phyloP scores from a whole-genome alignment of 768 basidiomycete genomes.

The Boletus insuetus region DNA sequence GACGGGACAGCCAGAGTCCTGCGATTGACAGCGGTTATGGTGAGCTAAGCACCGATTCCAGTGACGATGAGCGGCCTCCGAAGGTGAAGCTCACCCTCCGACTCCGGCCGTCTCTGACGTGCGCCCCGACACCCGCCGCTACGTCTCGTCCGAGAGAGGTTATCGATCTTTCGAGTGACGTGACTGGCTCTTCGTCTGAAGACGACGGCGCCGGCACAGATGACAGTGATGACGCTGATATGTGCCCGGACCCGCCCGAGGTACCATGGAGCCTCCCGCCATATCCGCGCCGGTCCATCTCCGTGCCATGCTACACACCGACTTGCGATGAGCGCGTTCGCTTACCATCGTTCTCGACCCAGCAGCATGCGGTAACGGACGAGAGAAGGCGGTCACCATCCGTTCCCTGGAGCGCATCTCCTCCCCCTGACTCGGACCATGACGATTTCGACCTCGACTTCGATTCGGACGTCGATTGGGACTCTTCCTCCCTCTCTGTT shows the following conservation, averaged over 20 bases:
- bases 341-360: slow-evolving; percentile 25
- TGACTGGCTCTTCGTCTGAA: slow-evolving; percentile 36
- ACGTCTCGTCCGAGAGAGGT: slow-evolving; percentile 23
- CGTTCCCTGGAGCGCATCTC: slow-evolving; percentile 57
- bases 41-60: slow-evolving; percentile 21
- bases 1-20: slow-evolving; percentile 22
- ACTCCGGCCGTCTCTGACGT: slow-evolving; percentile 42
- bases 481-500: slow-evolving; percentile 42
- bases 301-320: slow-evolving; percentile 55
- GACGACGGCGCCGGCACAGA: slow-evolving; percentile 30
- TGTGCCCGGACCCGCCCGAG: slow-evolving; percentile 27
- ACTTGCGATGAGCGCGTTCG: slow-evolving; percentile 37
- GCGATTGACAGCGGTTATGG: slow-evolving; percentile 26
- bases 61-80: slow-evolving; percentile 41
- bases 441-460: slow-evolving; percentile 49
- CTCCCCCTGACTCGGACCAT: slow-evolving; percentile 62
- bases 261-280: slow-evolving; percentile 51
- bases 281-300: slow-evolving; percentile 56
- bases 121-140: slow-evolving; percentile 15
- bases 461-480: slow-evolving; percentile 60
- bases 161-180: slow-evolving; percentile 44
- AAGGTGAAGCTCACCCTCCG: slow-evolving; percentile 73
- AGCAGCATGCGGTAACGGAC: slow-evolving; percentile 18
- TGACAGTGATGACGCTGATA: slow-evolving; percentile 18
- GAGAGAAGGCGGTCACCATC: slow-evolving; percentile 57